phyloP scores from a whole-genome alignment of 2,329 filamentous ascomycete species.

The Aspergillus aculeatinus region DNA sequence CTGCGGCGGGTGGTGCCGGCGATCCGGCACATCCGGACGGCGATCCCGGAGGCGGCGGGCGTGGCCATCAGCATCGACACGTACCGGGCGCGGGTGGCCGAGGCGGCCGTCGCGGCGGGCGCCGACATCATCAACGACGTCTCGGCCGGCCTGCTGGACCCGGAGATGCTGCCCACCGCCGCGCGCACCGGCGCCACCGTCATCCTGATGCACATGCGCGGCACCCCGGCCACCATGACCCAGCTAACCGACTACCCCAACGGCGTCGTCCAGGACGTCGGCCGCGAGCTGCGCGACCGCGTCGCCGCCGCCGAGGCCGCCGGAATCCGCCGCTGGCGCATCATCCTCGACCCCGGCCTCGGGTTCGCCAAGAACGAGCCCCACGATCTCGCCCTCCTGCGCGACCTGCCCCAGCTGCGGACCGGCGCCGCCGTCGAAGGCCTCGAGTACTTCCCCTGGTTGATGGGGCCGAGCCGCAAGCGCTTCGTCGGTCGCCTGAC shows the following conservation, averaged over 20 bases:
- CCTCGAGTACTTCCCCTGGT: constrained; percentile 71
- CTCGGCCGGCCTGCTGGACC: constrained; percentile 76
- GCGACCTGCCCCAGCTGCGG: constrained; percentile 64
- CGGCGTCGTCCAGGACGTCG: constrained; percentile 66
- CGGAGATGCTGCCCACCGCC: constrained; percentile 77
- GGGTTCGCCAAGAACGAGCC: constrained; percentile 84
- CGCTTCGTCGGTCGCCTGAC: constrained; percentile 82
- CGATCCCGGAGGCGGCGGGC: constrained; percentile 59
- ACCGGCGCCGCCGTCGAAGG: constrained; percentile 23
- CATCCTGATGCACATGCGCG: constrained; percentile 90
- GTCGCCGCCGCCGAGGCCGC: constrained; percentile 74
- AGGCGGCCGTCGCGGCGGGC: constrained; percentile 71
- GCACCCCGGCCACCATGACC: constrained; percentile 79
- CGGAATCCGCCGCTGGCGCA: constrained; percentile 87
- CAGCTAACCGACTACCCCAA: constrained; percentile 65
- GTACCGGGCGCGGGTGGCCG: constrained; percentile 80
- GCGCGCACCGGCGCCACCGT: constrained; percentile 76
- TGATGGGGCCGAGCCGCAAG: constrained; percentile 87
- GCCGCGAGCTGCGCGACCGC: constrained; percentile 66
- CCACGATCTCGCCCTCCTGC: constrained; percentile 80
- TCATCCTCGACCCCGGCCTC: constrained; percentile 89
- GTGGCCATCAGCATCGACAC: constrained; percentile 88
- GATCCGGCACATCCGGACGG: constrained; percentile 68
- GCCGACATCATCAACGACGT: constrained; percentile 96
- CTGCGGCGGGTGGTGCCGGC: constrained; percentile 73